phyloP scores from a whole-genome alignment of 768 basidiomycete species.

The Trametes villosa region DNA sequence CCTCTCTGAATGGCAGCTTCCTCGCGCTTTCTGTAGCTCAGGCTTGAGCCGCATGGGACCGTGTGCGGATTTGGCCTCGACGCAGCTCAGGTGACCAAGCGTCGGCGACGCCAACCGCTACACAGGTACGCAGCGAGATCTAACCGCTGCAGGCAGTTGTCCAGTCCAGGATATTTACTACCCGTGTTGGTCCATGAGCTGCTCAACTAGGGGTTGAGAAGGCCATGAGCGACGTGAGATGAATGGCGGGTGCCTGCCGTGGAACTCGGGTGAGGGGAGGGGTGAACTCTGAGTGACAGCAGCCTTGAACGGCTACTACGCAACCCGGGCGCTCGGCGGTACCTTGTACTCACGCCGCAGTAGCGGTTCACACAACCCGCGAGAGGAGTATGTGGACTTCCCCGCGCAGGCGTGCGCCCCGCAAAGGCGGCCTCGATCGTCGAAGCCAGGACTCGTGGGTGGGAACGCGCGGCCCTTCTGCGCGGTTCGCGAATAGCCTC shows the following conservation, averaged over 20 bases:
- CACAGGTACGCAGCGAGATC: background rate
- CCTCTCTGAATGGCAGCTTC: background rate
- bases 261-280: background rate
- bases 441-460: background rate
- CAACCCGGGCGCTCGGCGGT: background rate
- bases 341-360: slow-evolving; percentile 1
- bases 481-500: slow-evolving; percentile 4
- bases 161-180: background rate
- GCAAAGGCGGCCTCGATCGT: background rate
- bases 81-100: slow-evolving; percentile 1
- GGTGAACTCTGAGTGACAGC: background rate
- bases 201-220: background rate
- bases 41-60: slow-evolving; percentile 5
- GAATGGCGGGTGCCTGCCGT: background rate
- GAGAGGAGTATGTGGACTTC: background rate
- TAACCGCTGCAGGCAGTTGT: background rate
- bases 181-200: background rate
- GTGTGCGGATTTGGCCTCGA: background rate
- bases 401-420: background rate
- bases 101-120: background rate
- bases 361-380: slow-evolving; percentile 8
- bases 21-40: background rate
- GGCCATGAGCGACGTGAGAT: too few species aligned
- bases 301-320: background rate
- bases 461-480: background rate